Percentiles rank a stretch among this genome's conserved stretches.
These are phyloP conservation scores for Hemileccinum impolitum DNA, from an alignment of 768 basidiomycete genomes.

Conservation along the genomic window DNA sequence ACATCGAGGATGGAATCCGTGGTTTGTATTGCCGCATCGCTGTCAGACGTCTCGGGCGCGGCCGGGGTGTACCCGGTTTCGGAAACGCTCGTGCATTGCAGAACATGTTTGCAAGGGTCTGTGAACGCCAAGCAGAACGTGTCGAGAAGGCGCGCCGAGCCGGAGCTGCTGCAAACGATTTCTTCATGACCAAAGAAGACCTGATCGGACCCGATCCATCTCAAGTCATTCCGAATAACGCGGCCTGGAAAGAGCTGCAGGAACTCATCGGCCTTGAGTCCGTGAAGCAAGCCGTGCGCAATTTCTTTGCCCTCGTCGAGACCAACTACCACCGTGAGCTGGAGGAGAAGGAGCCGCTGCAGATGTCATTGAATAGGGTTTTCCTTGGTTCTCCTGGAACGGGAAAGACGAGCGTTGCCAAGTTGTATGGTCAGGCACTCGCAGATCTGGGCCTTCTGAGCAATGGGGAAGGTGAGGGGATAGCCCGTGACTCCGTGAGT, in stretches of 20 bases:
- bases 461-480: slow-evolving; percentile 61
- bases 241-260: slow-evolving; percentile 53
- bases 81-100: slow-evolving; percentile 69
- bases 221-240: slow-evolving; percentile 40
- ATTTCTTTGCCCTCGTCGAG: slow-evolving; percentile 44
- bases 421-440: slow-evolving; percentile 62
- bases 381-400: slow-evolving; percentile 71
- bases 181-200: slow-evolving; percentile 50
- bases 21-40: slow-evolving; percentile 58
- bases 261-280: slow-evolving; percentile 50
- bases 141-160: slow-evolving; percentile 39
- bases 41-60: slow-evolving; percentile 56
- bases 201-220: slow-evolving; percentile 66
- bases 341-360: slow-evolving; percentile 47
- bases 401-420: slow-evolving; percentile 70
- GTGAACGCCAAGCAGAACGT: slow-evolving; percentile 53
- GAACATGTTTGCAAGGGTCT: slow-evolving; percentile 46
- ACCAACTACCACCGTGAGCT: slow-evolving; percentile 63
- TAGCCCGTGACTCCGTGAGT: too few species aligned
- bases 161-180: slow-evolving; percentile 45
- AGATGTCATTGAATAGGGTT: slow-evolving; percentile 58
- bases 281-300: slow-evolving; percentile 57
- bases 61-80: slow-evolving; percentile 57
- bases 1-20: slow-evolving; percentile 49
- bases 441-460: slow-evolving; percentile 62